Evolutionary conservation across 805 yeast species (phyloP), one percentile per base, ranked within the genome.

Genomic region (Saccharomycopsis sp.): DNA sequence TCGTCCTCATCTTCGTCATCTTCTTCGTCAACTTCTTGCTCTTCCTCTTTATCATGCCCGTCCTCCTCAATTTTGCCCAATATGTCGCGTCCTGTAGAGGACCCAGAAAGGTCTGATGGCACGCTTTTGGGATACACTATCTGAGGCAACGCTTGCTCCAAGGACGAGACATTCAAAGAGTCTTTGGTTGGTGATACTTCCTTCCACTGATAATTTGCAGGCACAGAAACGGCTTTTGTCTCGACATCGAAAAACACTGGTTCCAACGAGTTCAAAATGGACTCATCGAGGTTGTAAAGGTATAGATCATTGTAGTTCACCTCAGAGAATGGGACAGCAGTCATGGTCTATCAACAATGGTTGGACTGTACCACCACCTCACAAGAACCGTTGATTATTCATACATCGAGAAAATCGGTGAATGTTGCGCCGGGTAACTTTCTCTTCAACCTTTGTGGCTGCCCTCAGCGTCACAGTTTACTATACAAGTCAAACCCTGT

Each of bases 211-310:
- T 17, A 23, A 16, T 37, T 36, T 12, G 19, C 31, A 7, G 45
- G 45, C 30, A 48, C 49, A 30, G 48, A 39, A 30, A 57, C 57
- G 48, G 60, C 65, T 43, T 64, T 63, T 5, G 65, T 56, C 0
- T 75, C 68, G 4, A 62, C 50, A 52, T 77, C 82, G 55, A 79
- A 78, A 48, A 67, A 65, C 53, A 77, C 56, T 49, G 78, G 53
- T 49, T 70, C 63, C 39, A 80, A 55, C 0, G 79, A 68, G 20
- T 62, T 49, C 10, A 70, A 39, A 2, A 78, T 52, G 1, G 56
- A 50, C 1, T 55, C 49, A 2, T 69, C 52, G 12, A 77, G 53
- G 33, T 64, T 65, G 52, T 67, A 79, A 4, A 77, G 56, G 50
- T 76, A 78, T 6, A 70, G 55, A 33, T 71, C 73, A 34, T 23